Evolutionary conservation across 257 asterid species (phyloP).

Genomic region (Solanum habrochaites): DNA sequence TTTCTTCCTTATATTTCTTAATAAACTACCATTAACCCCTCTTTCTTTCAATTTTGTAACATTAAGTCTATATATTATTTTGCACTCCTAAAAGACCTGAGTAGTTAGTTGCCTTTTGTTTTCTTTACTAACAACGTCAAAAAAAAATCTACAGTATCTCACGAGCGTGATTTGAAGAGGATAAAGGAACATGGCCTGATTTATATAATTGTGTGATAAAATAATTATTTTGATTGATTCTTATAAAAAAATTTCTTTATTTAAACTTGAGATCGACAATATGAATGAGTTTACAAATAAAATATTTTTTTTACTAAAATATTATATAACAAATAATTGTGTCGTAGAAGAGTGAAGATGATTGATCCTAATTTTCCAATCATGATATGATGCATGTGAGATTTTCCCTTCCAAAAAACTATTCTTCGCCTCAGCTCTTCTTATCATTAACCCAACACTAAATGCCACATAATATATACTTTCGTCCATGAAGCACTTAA

Average conservation of each 20-base stretch:
- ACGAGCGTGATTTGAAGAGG: accelerated
- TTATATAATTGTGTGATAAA: accelerated
- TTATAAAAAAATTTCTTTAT: accelerated
- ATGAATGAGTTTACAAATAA: accelerated
- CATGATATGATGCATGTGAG: background rate
- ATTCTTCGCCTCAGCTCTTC: background rate
- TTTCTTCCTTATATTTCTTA: background rate
- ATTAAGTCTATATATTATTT: background rate
- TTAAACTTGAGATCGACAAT: background rate
- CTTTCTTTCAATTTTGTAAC: background rate
- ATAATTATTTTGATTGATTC: background rate
- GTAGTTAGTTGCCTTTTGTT: background rate
- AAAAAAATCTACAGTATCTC: background rate
- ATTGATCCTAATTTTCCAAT: background rate
- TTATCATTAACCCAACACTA: background rate
- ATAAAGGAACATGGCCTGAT: accelerated
- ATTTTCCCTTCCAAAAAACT: background rate
- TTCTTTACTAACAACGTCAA: background rate
- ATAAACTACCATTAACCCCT: background rate
- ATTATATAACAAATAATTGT: background rate
- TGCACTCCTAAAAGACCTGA: background rate
- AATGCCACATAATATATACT: background rate
- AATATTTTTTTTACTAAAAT: background rate
- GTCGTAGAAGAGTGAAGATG: background rate
- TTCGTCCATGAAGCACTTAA: background rate